Percentiles rank a stretch among this genome's conserved stretches.
Evolutionary conservation across 768 basidiomycete species (phyloP).

Genomic region (Tephrocybe sp.): DNA sequence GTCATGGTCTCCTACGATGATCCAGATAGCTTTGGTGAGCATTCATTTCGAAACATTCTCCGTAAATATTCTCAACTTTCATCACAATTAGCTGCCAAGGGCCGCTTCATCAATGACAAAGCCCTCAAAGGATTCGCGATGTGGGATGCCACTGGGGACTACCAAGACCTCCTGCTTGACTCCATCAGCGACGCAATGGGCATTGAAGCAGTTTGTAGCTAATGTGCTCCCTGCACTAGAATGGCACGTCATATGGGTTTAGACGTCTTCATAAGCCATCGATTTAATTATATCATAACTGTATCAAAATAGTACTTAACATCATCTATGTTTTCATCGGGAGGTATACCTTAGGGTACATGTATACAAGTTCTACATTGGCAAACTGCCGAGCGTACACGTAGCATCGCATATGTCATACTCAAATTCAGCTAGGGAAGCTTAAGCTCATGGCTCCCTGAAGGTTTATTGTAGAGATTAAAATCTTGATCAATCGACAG

Average conservation of each 20-base stretch:
- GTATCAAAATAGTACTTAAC: no score
- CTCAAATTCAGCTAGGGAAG: no score
- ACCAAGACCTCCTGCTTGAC: slow-evolving; percentile 52
- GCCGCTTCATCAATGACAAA: slow-evolving; percentile 50
- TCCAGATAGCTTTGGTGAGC: slow-evolving; percentile 49
- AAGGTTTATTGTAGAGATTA: no score
- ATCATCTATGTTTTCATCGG: no score
- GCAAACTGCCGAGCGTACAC: no score
- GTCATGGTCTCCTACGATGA: slow-evolving; percentile 72
- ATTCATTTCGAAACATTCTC: not conserved
- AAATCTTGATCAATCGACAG: no score
- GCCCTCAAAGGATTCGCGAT: slow-evolving; percentile 62
- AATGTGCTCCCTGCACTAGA: not conserved
- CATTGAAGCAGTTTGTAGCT: slow-evolving; percentile 20
- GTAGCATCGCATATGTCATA: no score
- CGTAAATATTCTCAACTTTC: slow-evolving; percentile 1
- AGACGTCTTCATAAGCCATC: no score
- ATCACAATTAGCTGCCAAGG: slow-evolving; percentile 50
- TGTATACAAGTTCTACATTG: no score
- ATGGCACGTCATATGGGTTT: not conserved
- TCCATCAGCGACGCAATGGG: slow-evolving; percentile 46
- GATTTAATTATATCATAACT: no score
- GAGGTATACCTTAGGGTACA: no score
- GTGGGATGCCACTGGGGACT: slow-evolving; percentile 67
- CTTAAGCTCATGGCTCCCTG: no score